These are phyloP conservation scores for Grosmannia clavigera DNA, from an alignment of 2,329 filamentous ascomycete species.

Conservation along the genomic window DNA sequence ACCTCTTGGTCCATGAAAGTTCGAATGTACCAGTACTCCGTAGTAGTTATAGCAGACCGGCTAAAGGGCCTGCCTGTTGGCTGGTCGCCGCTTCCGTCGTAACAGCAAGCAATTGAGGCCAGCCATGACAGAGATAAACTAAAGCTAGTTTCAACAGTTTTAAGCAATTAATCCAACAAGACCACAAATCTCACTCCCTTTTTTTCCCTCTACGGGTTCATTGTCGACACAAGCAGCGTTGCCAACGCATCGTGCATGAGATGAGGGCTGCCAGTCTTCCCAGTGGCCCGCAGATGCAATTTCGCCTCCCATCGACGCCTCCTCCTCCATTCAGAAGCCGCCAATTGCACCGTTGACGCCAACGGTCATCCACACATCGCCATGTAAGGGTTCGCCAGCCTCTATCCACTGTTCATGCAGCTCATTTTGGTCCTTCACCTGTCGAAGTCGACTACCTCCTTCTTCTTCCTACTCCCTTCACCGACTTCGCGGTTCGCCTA, in stretches of 20 bases:
- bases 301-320: not conserved
- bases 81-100: not conserved
- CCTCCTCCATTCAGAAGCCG: not conserved
- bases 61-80: not conserved
- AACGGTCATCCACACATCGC: not conserved
- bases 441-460: not conserved
- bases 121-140: not conserved
- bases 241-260: conserved; percentile 4
- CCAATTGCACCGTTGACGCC: not conserved
- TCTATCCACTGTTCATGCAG: conserved; percentile 2
- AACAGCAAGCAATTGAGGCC: not conserved
- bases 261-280: not conserved
- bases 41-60: too few species aligned
- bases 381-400: not conserved
- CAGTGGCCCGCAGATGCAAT: not conserved
- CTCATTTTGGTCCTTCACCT: not conserved
- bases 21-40: too few species aligned
- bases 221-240: conserved; percentile 19
- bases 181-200: not conserved
- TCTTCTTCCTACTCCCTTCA: not conserved
- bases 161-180: not conserved
- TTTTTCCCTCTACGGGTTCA: not conserved
- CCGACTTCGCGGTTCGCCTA: conserved; percentile 1
- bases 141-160: not conserved
- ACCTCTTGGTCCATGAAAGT: too few species aligned